Conservation (phyloP, 2,329 filamentous ascomycete genomes). For the Tolypocladium capitatum region DNA sequence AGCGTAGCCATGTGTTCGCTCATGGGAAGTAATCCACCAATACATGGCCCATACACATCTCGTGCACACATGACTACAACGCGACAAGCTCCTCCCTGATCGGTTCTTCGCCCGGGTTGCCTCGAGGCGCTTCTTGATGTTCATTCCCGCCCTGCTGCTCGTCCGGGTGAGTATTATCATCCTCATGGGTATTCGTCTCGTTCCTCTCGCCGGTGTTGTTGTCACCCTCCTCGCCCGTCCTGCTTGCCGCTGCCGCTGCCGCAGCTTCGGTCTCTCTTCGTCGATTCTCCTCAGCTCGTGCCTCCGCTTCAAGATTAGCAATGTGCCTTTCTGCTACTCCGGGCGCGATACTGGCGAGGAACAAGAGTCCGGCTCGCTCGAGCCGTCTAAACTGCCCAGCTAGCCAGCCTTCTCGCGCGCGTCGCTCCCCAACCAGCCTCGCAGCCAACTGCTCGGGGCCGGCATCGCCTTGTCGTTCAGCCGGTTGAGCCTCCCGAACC, state of each 20-base stretch:
- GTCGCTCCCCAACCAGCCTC: slow-evolving; percentile 32
- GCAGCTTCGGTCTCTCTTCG: slow-evolving; percentile 29
- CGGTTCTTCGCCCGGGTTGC: slow-evolving; percentile 3
- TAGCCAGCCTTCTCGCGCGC: slow-evolving; percentile 18
- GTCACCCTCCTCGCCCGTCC: slow-evolving; percentile 10
- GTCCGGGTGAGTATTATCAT: background rate
- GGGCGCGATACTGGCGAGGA: slow-evolving; percentile 52
- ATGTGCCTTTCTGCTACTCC: slow-evolving; percentile 55
- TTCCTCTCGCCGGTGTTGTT: slow-evolving; percentile 1
- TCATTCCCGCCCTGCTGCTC: slow-evolving; percentile 1
- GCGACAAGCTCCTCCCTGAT: slow-evolving; percentile 11
- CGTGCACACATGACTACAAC: background rate
- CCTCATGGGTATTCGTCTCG: background rate
- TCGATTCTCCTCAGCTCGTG: slow-evolving; percentile 27
- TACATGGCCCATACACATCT: background rate
- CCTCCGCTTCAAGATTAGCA: slow-evolving; percentile 40
- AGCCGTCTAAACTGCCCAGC: slow-evolving; percentile 33
- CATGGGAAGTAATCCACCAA: background rate
- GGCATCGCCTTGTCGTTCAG: slow-evolving; percentile 16
- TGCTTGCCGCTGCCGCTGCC: slow-evolving; percentile 20
- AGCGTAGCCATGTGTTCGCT: background rate
- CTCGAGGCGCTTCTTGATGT: slow-evolving; percentile 3
- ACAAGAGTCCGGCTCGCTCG: slow-evolving; percentile 48
- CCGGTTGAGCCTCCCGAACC: slow-evolving; percentile 14
- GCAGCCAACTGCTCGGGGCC: slow-evolving; percentile 40